These are phyloP conservation scores for Hymenoscyphus occultus DNA, from an alignment of 2,329 filamentous ascomycete genomes.

Conservation along the genomic window DNA sequence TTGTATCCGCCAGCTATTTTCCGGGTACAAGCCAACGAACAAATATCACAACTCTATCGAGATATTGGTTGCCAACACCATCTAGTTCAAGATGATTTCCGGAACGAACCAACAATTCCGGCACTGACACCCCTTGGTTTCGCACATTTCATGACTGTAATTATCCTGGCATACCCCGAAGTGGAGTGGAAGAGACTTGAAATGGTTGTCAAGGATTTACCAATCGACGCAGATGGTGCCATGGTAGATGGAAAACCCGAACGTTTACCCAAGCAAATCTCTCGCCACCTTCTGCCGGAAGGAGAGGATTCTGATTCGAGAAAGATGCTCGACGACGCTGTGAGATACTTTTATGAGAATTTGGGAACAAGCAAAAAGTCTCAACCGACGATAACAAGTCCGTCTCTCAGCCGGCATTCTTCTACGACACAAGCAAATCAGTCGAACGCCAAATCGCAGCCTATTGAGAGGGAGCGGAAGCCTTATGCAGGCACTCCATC, in stretches of 20 bases:
- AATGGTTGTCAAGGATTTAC: constrained; percentile 65
- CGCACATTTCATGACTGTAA: constrained; percentile 66
- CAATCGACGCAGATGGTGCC: constrained; percentile 55
- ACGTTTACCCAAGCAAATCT: constrained; percentile 75
- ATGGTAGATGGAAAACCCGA: constrained; percentile 64
- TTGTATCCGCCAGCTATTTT: constrained; percentile 28
- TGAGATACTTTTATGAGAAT: constrained; percentile 47
- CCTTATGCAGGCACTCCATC: constrained; percentile 38
- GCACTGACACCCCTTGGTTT: constrained; percentile 67
- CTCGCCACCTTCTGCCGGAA: constrained; percentile 67
- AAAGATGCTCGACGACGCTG: constrained; percentile 57
- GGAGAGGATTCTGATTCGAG: constrained; percentile 54
- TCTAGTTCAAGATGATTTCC: constrained; percentile 54
- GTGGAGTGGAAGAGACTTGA: constrained; percentile 69
- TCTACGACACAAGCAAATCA: constrained; percentile 28
- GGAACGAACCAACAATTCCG: constrained; percentile 56
- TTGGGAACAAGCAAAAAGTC: constrained; percentile 47
- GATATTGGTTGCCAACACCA: constrained; percentile 57
- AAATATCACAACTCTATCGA: constrained; percentile 58
- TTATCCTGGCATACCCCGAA: constrained; percentile 74
- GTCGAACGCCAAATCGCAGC: constrained; percentile 28
- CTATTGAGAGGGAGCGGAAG: constrained; percentile 38
- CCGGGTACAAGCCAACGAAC: constrained; percentile 38
- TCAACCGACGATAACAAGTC: constrained; percentile 30
- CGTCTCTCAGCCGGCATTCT: constrained; percentile 27